Evolutionary conservation across 345 rosid genomes (phyloP).

Genomic region (Triadica sebifera): DNA sequence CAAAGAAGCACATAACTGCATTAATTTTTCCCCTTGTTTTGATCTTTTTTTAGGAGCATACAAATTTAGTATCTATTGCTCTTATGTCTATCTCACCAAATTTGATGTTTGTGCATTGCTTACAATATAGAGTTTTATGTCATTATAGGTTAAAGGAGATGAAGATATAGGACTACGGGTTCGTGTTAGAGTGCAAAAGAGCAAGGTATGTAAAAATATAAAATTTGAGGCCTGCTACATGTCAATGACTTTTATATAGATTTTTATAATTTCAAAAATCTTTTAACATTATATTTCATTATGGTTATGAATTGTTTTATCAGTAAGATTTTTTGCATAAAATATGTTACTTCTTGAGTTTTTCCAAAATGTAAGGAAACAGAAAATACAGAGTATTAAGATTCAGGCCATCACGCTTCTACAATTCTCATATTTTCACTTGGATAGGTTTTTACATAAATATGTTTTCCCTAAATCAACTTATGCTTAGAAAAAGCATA

Average conservation of each 20-base stretch:
- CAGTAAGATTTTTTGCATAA: too few relatives aligned
- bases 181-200: conserved; percentile 94
- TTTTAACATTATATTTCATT: too few relatives aligned
- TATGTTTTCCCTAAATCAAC: too few relatives aligned
- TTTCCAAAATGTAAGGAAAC: too few relatives aligned
- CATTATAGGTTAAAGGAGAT: conserved; percentile 74
- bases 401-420: too few relatives aligned
- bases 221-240: conserved; percentile 9
- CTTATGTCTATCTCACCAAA: conserved; percentile 15
- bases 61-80: neutral
- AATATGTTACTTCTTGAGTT: too few relatives aligned
- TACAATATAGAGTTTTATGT: neutral
- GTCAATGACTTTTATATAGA: neutral
- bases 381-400: too few relatives aligned
- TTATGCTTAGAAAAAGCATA: too few relatives aligned
- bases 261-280: too few relatives aligned
- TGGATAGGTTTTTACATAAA: too few relatives aligned
- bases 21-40: too few relatives aligned
- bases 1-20: neutral
- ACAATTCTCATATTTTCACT: too few relatives aligned
- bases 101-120: conserved; percentile 6
- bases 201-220: conserved; percentile 59
- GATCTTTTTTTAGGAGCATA: neutral
- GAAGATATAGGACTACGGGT: conserved; percentile 89
- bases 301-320: neutral